These are phyloP conservation scores for Scheffersomyces insectosa DNA, from an alignment of 1,139 yeast genomes.

Conservation along the genomic window DNA sequence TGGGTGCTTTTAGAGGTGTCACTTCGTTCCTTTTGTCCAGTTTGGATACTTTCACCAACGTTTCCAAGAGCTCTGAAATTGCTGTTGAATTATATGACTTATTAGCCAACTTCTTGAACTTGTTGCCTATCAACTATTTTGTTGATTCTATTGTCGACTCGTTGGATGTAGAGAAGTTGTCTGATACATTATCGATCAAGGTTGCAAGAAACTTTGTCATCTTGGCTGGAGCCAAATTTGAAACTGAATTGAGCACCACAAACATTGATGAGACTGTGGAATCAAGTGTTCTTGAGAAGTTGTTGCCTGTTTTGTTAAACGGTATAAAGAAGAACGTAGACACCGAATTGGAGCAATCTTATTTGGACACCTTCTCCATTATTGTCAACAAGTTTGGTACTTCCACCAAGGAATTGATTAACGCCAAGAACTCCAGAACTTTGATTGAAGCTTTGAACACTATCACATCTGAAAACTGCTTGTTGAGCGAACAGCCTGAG, in stretches of 20 bases:
- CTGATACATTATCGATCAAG: slow-evolving; percentile 34
- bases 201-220: slow-evolving; percentile 56
- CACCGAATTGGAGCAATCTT: slow-evolving; percentile 60
- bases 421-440: slow-evolving; percentile 43
- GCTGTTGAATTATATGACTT: slow-evolving; percentile 40
- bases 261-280: slow-evolving; percentile 43
- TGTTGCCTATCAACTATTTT: slow-evolving; percentile 75
- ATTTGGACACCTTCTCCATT: slow-evolving; percentile 67
- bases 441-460: slow-evolving; percentile 51
- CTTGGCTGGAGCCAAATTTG: slow-evolving; percentile 70
- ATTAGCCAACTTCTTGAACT: slow-evolving; percentile 61
- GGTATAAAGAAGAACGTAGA: slow-evolving; percentile 44
- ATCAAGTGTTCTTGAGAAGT: slow-evolving; percentile 40
- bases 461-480: slow-evolving; percentile 55
- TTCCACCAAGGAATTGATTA: slow-evolving; percentile 27
- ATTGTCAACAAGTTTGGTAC: slow-evolving; percentile 64
- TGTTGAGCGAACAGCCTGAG: slow-evolving; percentile 55
- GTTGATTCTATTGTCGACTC: slow-evolving; percentile 64
- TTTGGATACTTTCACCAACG: slow-evolving; percentile 31
- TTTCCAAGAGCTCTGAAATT: slow-evolving; percentile 18
- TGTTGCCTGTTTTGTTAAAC: slow-evolving; percentile 49
- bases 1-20: slow-evolving; percentile 45
- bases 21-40: slow-evolving; percentile 38
- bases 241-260: slow-evolving; percentile 49
- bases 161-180: slow-evolving; percentile 46